phyloP scores from a whole-genome alignment of 2,329 filamentous ascomycete species.

The Scleromitrula shiraiana region DNA sequence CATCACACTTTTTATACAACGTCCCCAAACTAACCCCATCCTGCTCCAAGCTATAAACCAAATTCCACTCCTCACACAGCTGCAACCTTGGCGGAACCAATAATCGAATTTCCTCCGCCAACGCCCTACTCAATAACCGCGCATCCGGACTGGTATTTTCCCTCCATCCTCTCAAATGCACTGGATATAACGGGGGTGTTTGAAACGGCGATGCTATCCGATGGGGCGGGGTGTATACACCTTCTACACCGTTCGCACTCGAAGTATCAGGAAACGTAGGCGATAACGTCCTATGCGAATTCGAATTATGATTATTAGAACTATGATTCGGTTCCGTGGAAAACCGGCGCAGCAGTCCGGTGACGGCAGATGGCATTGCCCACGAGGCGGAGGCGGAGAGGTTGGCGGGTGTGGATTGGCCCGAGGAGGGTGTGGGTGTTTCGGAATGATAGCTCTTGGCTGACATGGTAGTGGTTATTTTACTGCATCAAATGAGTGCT shows the following conservation, averaged over 20 bases:
- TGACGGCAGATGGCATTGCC: conserved; percentile 40
- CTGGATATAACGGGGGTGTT: conserved; percentile 78
- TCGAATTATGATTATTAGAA: conserved; percentile 16
- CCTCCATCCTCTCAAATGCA: conserved; percentile 61
- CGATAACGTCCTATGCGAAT: neutral
- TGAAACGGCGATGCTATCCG: conserved; percentile 72
- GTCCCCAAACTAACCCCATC: conserved; percentile 83
- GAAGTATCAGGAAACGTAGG: neutral
- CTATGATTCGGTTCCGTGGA: conserved; percentile 38
- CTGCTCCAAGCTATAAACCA: conserved; percentile 85
- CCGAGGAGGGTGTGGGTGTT: conserved; percentile 17
- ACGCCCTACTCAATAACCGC: conserved; percentile 58
- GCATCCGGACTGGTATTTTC: conserved; percentile 50
- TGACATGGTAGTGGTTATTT: neutral
- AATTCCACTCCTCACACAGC: conserved; percentile 76
- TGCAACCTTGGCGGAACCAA: conserved; percentile 81
- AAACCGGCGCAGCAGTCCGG: conserved; percentile 61
- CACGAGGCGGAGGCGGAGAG: conserved; percentile 36
- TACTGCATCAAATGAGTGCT: conserved; percentile 2
- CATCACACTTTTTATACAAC: conserved; percentile 71
- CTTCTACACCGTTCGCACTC: conserved; percentile 17
- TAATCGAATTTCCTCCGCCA: conserved; percentile 89
- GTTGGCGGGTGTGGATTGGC: conserved; percentile 26
- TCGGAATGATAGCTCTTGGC: conserved; percentile 9
- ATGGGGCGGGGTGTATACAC: conserved; percentile 26